These are phyloP conservation scores for Irineochytrium annulatum DNA, from an alignment of 192 early-diverging fungal species.

Conservation along the genomic window DNA sequence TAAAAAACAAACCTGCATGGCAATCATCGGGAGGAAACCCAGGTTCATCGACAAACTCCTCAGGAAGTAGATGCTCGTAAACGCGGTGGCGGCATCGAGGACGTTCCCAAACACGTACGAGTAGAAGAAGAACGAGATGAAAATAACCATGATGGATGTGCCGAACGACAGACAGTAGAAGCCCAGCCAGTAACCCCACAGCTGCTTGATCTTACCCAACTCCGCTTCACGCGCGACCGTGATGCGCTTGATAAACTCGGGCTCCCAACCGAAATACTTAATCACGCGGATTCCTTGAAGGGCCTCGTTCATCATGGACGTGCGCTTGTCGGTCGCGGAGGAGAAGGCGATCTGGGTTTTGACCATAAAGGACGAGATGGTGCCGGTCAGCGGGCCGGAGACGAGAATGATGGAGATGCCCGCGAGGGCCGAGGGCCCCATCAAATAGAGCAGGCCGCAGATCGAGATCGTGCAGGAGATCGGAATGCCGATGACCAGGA, in stretches of 20 bases:
- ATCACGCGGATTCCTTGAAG: constrained; percentile 91
- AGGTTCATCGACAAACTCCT: constrained; percentile 36
- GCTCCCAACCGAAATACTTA: constrained; percentile 70
- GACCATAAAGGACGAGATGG: constrained; percentile 25
- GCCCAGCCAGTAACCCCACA: constrained; percentile 13
- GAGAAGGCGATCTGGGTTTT: constrained; percentile 59
- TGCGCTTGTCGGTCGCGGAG: constrained; percentile 65
- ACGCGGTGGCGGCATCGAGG: constrained; percentile 38
- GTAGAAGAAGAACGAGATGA: constrained; percentile 55
- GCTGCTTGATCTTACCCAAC: constrained; percentile 1
- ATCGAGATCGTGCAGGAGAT: constrained; percentile 48
- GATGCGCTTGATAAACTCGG: constrained; percentile 29
- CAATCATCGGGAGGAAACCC: constrained; percentile 14
- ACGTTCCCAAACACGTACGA: constrained; percentile 30
- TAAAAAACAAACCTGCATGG: constrained; percentile 14
- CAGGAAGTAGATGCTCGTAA: constrained; percentile 32
- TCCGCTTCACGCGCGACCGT: constrained; percentile 24
- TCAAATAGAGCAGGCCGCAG: constrained; percentile 64
- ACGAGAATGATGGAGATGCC: constrained; percentile 67
- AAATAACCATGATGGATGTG: constrained; percentile 48
- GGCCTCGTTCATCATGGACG: constrained; percentile 82
- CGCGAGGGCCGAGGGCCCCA: constrained; percentile 79
- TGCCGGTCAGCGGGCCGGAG: constrained; percentile 21
- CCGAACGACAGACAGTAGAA: constrained; percentile 12
- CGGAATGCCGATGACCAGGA: constrained; percentile 22